Evolutionary conservation across 2,329 filamentous ascomycete genomes (phyloP).

Genomic region (Aspergillus floridensis): DNA sequence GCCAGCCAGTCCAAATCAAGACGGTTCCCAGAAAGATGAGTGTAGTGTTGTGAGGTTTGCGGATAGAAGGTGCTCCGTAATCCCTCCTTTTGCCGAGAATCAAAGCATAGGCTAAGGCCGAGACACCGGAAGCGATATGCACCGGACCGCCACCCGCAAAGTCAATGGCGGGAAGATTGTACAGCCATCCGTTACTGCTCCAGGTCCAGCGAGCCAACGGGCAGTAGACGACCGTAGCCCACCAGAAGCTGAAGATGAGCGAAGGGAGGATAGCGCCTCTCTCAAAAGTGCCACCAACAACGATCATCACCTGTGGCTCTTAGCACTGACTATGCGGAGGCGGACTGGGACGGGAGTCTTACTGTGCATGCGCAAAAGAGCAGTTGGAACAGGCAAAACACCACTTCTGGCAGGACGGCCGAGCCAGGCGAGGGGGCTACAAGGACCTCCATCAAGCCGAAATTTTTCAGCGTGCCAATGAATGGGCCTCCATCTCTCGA

Average conservation of each 20-base stretch:
- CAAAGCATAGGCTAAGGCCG: conserved; percentile 69
- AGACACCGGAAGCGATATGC: conserved; percentile 69
- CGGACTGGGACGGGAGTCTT: conserved; percentile 1
- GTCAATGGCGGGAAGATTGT: conserved; percentile 66
- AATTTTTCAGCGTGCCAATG: conserved; percentile 62
- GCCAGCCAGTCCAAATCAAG: conserved; percentile 52
- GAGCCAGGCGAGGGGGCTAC: conserved; percentile 60
- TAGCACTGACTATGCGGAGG: conserved; percentile 15
- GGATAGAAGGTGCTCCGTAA: conserved; percentile 52
- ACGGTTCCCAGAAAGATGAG: conserved; percentile 68
- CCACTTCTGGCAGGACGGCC: conserved; percentile 59
- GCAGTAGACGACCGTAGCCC: conserved; percentile 70
- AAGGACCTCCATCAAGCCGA: conserved; percentile 60
- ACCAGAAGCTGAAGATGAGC: conserved; percentile 69
- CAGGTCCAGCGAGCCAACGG: conserved; percentile 76
- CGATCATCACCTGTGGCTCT: conserved; percentile 58
- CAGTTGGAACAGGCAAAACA: conserved; percentile 65
- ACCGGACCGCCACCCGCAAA: conserved; percentile 75
- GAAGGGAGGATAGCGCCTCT: conserved; percentile 63
- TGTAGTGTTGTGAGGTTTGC: conserved; percentile 67
- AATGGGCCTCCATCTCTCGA: conserved; percentile 59
- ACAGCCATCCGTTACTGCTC: conserved; percentile 72
- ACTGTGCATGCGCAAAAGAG: conserved; percentile 56
- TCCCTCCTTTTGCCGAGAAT: conserved; percentile 69
- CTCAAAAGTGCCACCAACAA: conserved; percentile 63